These are phyloP conservation scores for Sparassis latifolia DNA, from an alignment of 1,284 basidiomycete species.

Conservation along the genomic window DNA sequence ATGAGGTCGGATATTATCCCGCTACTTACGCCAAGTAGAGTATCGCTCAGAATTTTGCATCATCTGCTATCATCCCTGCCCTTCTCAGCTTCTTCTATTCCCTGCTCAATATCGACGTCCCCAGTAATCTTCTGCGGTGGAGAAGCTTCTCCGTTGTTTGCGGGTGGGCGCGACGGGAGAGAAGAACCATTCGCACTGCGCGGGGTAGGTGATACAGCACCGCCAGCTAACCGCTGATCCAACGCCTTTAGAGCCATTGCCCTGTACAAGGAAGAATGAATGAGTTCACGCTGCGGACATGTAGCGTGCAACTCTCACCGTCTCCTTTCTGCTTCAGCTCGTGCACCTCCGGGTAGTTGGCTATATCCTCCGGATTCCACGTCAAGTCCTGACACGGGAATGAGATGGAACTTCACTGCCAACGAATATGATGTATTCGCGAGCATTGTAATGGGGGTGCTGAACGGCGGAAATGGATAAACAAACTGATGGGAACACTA, in stretches of 20 bases:
- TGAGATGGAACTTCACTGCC: constrained; percentile 74
- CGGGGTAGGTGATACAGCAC: constrained; percentile 35
- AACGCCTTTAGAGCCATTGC: constrained; percentile 93
- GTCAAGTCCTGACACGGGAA: constrained; percentile 60
- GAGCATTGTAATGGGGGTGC: constrained; percentile 60
- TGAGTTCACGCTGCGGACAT: background rate
- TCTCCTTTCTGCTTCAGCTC: constrained; percentile 91
- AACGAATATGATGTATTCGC: constrained; percentile 66
- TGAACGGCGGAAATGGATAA: constrained; percentile 17
- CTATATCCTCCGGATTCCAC: constrained; percentile 69
- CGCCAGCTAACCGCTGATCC: constrained; percentile 78
- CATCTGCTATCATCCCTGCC: no score
- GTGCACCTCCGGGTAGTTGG: constrained; percentile 76
- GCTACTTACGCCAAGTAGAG: no score
- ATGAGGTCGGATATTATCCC: no score
- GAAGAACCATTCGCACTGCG: constrained; percentile 29
- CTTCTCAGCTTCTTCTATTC: no score
- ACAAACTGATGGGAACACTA: background rate
- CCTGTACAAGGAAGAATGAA: constrained; percentile 33
- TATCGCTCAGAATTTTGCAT: no score
- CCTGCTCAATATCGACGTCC: background rate
- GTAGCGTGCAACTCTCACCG: constrained; percentile 43
- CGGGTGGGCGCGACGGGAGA: constrained; percentile 8
- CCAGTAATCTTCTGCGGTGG: constrained; percentile 1
- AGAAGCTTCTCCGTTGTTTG: background rate